Conservation (phyloP, 495 filamentous ascomycete species). For the Poronia punctata region DNA sequence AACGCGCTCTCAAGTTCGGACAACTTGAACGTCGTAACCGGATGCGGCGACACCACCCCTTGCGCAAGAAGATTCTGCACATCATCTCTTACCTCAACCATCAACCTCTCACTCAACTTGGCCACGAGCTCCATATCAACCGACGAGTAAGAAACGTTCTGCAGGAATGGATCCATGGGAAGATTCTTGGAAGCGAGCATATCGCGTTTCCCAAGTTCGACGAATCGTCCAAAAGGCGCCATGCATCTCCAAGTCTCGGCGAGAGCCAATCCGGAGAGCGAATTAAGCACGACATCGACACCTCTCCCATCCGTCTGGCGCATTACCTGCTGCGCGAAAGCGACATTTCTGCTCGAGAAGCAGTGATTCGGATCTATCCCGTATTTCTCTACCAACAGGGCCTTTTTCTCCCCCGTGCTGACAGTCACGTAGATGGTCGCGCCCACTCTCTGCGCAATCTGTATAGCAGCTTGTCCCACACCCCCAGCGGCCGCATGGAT, state of each 20-base stretch:
- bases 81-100: no score
- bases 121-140: slow-evolving; percentile 31
- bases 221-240: slow-evolving; percentile 36
- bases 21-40: slow-evolving; percentile 22
- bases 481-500: no score
- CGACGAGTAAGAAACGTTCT: slow-evolving; percentile 33
- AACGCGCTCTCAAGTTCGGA: slow-evolving; percentile 41
- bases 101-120: slow-evolving; percentile 24
- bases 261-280: slow-evolving; percentile 33
- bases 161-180: slow-evolving; percentile 27
- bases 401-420: slow-evolving; percentile 39
- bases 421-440: slow-evolving; percentile 51
- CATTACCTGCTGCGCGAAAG: slow-evolving; percentile 36
- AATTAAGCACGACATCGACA: slow-evolving; percentile 46
- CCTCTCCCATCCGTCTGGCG: slow-evolving; percentile 32
- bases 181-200: slow-evolving; percentile 21
- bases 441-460: slow-evolving; percentile 34
- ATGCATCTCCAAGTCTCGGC: slow-evolving; percentile 36
- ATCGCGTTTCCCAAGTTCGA: slow-evolving; percentile 34
- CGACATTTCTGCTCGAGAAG: slow-evolving; percentile 33
- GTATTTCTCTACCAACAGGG: slow-evolving; percentile 36
- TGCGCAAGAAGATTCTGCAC: no score
- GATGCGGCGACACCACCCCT: no score
- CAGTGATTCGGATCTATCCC: slow-evolving; percentile 44
- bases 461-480: no score